Evolutionary conservation across 805 yeast species (phyloP).

Genomic region (Nakazawaea siamensis): DNA sequence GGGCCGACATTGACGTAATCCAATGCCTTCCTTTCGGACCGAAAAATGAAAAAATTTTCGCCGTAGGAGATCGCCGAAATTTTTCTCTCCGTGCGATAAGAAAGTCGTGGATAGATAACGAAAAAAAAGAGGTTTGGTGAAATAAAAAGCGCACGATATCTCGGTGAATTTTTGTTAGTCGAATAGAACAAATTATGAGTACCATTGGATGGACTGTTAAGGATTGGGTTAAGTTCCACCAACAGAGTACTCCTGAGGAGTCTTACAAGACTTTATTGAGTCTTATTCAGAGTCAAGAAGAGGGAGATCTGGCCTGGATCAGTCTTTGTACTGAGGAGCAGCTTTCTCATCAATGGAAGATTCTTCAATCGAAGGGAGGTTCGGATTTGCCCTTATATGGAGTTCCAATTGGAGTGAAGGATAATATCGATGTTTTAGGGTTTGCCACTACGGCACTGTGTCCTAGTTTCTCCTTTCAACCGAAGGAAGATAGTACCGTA

Average conservation of each 20-base stretch:
- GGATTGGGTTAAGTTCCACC: conserved; percentile 73
- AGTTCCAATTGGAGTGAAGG: conserved; percentile 93
- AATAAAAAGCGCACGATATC: neutral
- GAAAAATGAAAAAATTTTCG: too few relatives aligned
- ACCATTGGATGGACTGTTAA: conserved; percentile 70
- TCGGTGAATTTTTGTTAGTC: neutral
- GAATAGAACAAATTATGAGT: too few relatives aligned
- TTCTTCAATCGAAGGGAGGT: conserved; percentile 53
- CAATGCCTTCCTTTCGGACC: too few relatives aligned
- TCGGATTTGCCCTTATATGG: conserved; percentile 71
- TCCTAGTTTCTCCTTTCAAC: conserved; percentile 68
- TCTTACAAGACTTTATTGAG: conserved; percentile 43
- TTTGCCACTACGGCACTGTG: conserved; percentile 93
- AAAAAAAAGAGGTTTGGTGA: neutral
- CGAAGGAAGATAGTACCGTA: conserved; percentile 66
- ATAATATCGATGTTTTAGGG: conserved; percentile 83
- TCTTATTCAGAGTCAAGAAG: conserved; percentile 42
- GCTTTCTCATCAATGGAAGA: conserved; percentile 69
- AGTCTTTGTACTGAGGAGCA: conserved; percentile 59
- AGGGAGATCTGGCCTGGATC: conserved; percentile 87
- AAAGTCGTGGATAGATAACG: conserved; percentile 7
- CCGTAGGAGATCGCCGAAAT: neutral
- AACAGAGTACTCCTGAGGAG: conserved; percentile 47
- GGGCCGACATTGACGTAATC: too few relatives aligned
- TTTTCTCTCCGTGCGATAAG: neutral